Percentiles rank a stretch among this genome's conserved stretches.
These are phyloP conservation scores for Quercus dentata DNA, from an alignment of 306 rosid genomes.

Conservation along the genomic window DNA sequence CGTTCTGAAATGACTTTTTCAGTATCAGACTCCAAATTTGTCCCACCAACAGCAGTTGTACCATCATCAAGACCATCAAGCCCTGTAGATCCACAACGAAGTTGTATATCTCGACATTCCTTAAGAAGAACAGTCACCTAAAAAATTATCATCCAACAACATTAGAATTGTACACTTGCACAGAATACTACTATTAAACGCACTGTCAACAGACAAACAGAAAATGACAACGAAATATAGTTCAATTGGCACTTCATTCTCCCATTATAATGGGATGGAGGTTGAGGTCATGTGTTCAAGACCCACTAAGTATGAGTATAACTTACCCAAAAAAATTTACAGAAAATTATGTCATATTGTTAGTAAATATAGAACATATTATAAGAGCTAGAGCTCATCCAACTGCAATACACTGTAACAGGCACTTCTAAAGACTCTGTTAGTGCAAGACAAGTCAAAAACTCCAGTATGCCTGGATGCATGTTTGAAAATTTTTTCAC, in stretches of 20 bases:
- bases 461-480: background rate
- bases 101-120: constrained; percentile 93
- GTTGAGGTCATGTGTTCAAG: too few relatives aligned
- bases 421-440: background rate
- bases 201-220: background rate
- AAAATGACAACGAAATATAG: too few relatives aligned
- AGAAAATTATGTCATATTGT: background rate
- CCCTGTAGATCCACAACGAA: constrained; percentile 69
- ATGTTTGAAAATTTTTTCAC: background rate
- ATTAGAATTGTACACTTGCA: constrained; percentile 3
- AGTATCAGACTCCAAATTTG: constrained; percentile 47
- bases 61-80: constrained; percentile 35
- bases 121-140: constrained; percentile 90
- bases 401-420: background rate
- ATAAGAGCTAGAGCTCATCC: background rate
- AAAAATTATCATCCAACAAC: constrained; percentile 7
- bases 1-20: constrained; percentile 76
- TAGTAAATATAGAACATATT: background rate
- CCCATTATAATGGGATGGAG: too few relatives aligned
- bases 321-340: too few relatives aligned
- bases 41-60: constrained; percentile 24
- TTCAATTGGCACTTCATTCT: too few relatives aligned
- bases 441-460: background rate
- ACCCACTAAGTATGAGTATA: too few relatives aligned
- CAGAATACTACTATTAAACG: background rate